A percentile compares a stretch with the other conserved stretches of the same genome.
phyloP scores from a whole-genome alignment of 192 early-diverging fungal species.

The Coemansia sp. region DNA sequence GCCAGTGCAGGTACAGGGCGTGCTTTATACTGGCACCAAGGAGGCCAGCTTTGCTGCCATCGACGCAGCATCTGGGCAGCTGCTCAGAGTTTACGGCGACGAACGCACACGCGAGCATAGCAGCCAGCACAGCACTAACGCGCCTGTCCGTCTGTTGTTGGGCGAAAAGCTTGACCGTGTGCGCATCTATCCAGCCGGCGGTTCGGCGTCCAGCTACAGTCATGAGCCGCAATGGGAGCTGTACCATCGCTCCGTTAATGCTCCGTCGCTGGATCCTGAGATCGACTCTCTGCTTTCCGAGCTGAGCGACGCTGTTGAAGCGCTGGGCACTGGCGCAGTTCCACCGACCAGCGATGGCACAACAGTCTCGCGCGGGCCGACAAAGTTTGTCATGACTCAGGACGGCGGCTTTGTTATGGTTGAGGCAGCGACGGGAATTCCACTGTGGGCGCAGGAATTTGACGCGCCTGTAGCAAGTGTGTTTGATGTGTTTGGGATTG shows the following conservation, averaged over 20 bases:
- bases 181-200: constrained; percentile 24
- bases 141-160: constrained; percentile 24
- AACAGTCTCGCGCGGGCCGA: constrained; percentile 16
- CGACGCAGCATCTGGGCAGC: constrained; percentile 62
- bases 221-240: constrained; percentile 41
- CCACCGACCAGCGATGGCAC: constrained; percentile 12
- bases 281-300: constrained; percentile 35
- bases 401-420: constrained; percentile 43
- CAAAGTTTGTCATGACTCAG: constrained; percentile 47
- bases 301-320: constrained; percentile 61
- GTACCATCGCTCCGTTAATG: constrained; percentile 31
- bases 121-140: constrained; percentile 7
- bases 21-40: constrained; percentile 68
- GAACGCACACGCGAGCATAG: constrained; percentile 20
- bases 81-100: constrained; percentile 60
- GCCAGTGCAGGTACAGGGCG: constrained; percentile 55
- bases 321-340: constrained; percentile 23
- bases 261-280: constrained; percentile 36
- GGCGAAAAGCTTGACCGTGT: constrained; percentile 39
- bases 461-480: constrained; percentile 54
- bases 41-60: constrained; percentile 65
- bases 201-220: background rate
- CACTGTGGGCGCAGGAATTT: constrained; percentile 57
- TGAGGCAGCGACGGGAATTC: constrained; percentile 43
- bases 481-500: constrained; percentile 58